phyloP scores from a whole-genome alignment of 352 stramenopile genomes.

The Globisporangium okanoganense region DNA sequence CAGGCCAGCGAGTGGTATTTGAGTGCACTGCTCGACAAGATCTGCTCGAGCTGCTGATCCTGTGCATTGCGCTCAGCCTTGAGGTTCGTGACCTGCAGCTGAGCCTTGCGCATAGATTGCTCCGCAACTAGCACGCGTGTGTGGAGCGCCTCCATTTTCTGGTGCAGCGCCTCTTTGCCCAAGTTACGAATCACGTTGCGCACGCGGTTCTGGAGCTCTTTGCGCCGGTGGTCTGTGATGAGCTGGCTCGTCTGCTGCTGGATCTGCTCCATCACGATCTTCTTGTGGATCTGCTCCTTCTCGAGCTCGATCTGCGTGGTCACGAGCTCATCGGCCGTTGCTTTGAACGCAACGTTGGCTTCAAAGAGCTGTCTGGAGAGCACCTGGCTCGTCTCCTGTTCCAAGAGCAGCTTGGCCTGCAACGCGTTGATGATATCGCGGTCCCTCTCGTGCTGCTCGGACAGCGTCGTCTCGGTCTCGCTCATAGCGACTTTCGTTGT shows the following conservation, averaged over 20 bases:
- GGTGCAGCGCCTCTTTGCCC: constrained; percentile 53
- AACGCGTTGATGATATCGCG: constrained; percentile 30
- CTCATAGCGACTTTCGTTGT: constrained; percentile 36
- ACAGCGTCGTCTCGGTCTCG: constrained; percentile 27
- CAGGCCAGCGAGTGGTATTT: constrained; percentile 46
- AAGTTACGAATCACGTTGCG: constrained; percentile 54
- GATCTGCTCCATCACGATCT: constrained; percentile 43
- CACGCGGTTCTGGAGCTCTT: constrained; percentile 47
- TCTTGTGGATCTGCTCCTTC: constrained; percentile 33
- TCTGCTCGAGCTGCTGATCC: constrained; percentile 42
- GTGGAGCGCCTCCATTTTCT: constrained; percentile 62
- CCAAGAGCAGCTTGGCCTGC: constrained; percentile 47
- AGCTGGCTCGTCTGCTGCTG: constrained; percentile 40
- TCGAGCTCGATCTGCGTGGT: constrained; percentile 46
- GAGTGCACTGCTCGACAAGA: constrained; percentile 44
- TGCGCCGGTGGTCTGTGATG: constrained; percentile 46
- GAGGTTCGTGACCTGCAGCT: constrained; percentile 37
- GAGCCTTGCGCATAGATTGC: constrained; percentile 45
- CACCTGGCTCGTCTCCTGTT: constrained; percentile 40
- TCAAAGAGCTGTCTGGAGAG: constrained; percentile 54
- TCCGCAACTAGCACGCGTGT: constrained; percentile 44
- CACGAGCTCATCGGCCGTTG: constrained; percentile 42
- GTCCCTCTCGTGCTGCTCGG: constrained; percentile 25
- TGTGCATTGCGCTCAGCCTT: constrained; percentile 31
- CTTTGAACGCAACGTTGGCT: constrained; percentile 35